phyloP scores from a whole-genome alignment of 164 flowering plant genomes.

The Vitis rotundifolia region DNA sequence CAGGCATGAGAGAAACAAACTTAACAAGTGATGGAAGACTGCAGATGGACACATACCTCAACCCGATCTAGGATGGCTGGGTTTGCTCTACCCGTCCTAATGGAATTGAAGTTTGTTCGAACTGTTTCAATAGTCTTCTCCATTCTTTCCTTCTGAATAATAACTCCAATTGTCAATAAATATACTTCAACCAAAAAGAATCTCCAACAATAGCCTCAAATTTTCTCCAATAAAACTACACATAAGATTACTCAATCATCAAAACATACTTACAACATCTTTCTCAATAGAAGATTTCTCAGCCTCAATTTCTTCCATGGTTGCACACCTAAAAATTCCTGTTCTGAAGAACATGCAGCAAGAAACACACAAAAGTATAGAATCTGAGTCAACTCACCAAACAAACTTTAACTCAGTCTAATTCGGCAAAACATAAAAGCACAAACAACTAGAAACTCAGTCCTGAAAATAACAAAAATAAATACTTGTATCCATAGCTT shows the following conservation, averaged over 20 bases:
- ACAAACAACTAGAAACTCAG: background rate
- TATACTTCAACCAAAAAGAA: background rate
- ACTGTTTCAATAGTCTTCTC: conserved; percentile 82
- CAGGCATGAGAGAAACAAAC: background rate
- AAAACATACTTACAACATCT: conserved; percentile 68
- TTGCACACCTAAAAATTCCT: conserved; percentile 70
- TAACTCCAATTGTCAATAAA: background rate
- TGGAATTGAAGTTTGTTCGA: conserved; percentile 66
- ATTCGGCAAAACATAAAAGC: background rate
- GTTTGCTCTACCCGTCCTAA: conserved; percentile 87
- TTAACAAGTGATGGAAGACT: background rate
- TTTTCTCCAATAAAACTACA: background rate
- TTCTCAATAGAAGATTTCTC: conserved; percentile 76
- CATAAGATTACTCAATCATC: background rate
- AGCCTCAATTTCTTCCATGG: conserved; percentile 85
- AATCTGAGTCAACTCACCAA: background rate
- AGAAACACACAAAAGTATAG: background rate
- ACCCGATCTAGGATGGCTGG: conserved; percentile 88
- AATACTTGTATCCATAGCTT: background rate
- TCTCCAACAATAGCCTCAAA: no score
- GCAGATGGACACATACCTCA: conserved; percentile 43
- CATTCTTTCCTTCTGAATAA: conserved; percentile 76
- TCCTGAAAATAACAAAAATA: no score
- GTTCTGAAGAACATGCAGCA: conserved; percentile 35
- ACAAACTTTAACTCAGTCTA: background rate